Evolutionary conservation across 148 eudicot genomes (phyloP).

Genomic region (Euryodendron excelsum): DNA sequence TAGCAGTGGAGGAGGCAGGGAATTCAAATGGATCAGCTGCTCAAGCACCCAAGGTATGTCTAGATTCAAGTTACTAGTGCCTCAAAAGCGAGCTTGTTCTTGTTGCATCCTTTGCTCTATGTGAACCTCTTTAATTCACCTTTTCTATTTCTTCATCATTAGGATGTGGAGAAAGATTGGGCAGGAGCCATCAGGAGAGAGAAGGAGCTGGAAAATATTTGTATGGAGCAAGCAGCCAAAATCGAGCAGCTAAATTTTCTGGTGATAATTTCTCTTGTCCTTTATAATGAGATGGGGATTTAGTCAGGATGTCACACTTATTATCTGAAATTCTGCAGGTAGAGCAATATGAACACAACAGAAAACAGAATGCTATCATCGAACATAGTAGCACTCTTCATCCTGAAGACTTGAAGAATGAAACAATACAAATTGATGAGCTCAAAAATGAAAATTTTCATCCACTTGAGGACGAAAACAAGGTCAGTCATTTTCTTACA

Average conservation of each 20-base stretch:
- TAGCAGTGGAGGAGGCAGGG: constrained; percentile 18
- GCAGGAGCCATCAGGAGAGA: constrained; percentile 37
- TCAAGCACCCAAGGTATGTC: constrained; percentile 20
- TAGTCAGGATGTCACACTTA: background rate
- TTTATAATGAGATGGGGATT: background rate
- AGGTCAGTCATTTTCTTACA: constrained; percentile 37
- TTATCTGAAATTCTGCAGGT: constrained; percentile 43
- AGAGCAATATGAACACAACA: constrained; percentile 49
- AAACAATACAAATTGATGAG: constrained; percentile 17
- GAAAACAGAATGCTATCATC: background rate
- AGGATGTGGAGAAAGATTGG: constrained; percentile 39
- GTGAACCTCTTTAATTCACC: background rate
- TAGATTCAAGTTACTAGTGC: background rate
- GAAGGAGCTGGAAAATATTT: constrained; percentile 62
- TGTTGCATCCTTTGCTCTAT: background rate
- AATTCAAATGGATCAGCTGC: constrained; percentile 13
- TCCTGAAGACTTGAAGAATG: constrained; percentile 12
- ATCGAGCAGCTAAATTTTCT: constrained; percentile 72
- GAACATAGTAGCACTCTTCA: background rate
- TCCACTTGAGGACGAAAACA: constrained; percentile 30
- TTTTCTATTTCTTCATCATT: constrained; percentile 16
- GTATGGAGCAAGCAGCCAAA: constrained; percentile 73
- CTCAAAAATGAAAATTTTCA: constrained; percentile 10
- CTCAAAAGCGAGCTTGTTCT: background rate
- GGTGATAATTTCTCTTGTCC: constrained; percentile 35